Evolutionary conservation across 1,139 yeast species (phyloP), one percentile per base, ranked within the genome.

Genomic region (Sugiyamaella neomexicana): DNA sequence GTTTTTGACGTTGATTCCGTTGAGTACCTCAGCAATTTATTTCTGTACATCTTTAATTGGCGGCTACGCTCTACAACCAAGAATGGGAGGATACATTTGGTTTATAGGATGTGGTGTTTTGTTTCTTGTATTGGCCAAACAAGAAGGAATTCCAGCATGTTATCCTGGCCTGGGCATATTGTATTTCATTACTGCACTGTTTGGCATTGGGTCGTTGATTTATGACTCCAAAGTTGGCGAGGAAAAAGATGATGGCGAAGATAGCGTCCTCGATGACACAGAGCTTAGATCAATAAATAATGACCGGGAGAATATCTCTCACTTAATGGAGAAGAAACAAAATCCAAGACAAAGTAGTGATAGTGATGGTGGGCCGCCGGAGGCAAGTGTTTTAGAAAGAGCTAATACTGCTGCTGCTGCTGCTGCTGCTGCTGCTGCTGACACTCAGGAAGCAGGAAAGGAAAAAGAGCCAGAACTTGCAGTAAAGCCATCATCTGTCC

Each of bases 1-100:
- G 10, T 40, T 47, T 25, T n/a, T 47, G 23, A 47, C 51, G 3
- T 17, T 37, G 12, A 47, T 47, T 31, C 51, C 51, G 15, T 27
- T 47, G 29, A 39, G 45, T 31, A 39, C 39, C 20, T 39, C 51
- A 5, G 46, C 46, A 12, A 15, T 34, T 15, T 47, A 47, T 31
- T 32, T 47, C n/a, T 39, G 40, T 31, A 40, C 46, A 2, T 47
- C 51, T 12, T 8, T 40, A 6, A 47, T 47, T 3, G 51, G 51
- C 7, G 45, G 45, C 10, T 47, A 13, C 17, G 51, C 51, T 9
- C n/a, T 17, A n/a, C 51, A 47, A 17, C 51, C 51, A 2, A 38
- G 51, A 12, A 47, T 47, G 51, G 51, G 51, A 15, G 45, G 51
- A 6, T 47, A 47, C 17, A 47, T 47, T 20, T 47, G 51, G 51